Evolutionary conservation across 2,329 filamentous ascomycete species (phyloP).

Genomic region (Uncinocarpus reesii): DNA sequence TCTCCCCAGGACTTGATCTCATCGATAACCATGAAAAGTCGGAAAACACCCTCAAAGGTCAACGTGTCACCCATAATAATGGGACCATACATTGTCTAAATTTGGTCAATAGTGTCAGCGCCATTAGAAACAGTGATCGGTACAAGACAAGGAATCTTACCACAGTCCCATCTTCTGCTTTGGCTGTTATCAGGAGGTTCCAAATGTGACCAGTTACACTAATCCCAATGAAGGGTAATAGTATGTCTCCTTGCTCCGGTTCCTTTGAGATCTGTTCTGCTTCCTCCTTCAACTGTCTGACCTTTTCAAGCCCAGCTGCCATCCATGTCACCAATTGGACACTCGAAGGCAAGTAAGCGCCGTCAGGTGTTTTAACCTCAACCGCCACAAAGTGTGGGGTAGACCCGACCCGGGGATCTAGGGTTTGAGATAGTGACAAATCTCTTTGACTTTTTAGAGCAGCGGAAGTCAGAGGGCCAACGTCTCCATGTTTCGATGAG

Average conservation of each 20-base stretch:
- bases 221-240: constrained; percentile 7
- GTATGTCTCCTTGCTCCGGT: too few species aligned
- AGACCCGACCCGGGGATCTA: background rate
- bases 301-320: constrained; percentile 11
- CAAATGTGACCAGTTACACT: constrained; percentile 10
- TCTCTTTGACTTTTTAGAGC: too few species aligned
- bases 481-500: too few species aligned
- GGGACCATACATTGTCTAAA: constrained; percentile 7
- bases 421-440: constrained; percentile 1
- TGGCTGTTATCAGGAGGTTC: constrained; percentile 7
- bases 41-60: background rate
- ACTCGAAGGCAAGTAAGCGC: constrained; percentile 9
- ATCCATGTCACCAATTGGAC: constrained; percentile 13
- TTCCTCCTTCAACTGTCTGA: background rate
- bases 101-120: background rate
- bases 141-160: constrained; percentile 3
- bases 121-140: background rate
- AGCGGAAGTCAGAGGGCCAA: too few species aligned
- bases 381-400: constrained; percentile 6
- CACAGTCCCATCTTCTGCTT: constrained; percentile 5
- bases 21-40: constrained; percentile 1
- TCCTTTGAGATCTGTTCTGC: background rate
- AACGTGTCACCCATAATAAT: constrained; percentile 7
- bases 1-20: background rate
- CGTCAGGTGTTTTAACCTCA: constrained; percentile 11